A percentile compares a stretch with the other conserved stretches of the same genome.
phyloP scores from a whole-genome alignment of 2,329 filamentous ascomycete genomes.

The Colletotrichum orbiculare region DNA sequence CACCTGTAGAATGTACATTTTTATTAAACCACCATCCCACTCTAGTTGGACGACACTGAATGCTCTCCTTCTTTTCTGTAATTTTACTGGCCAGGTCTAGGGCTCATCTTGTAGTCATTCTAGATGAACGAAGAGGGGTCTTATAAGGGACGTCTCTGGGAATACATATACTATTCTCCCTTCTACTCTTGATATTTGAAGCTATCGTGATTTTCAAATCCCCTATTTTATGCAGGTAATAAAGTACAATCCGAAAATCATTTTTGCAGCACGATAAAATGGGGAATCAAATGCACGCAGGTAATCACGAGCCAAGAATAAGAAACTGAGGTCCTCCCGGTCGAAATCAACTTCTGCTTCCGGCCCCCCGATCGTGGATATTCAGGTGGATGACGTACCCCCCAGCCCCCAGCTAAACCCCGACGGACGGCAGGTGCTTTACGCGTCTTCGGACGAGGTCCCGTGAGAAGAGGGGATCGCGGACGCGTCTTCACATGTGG shows the following conservation, averaged over 20 bases:
- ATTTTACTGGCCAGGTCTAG: constrained; percentile 9
- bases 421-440: constrained; percentile 14
- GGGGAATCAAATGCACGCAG: too few species aligned
- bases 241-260: too few species aligned
- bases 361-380: neutral
- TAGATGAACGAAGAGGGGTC: too few species aligned
- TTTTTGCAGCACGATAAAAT: too few species aligned
- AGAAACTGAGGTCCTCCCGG: neutral
- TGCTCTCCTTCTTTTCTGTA: constrained; percentile 19
- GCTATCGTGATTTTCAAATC: too few species aligned
- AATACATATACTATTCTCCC: too few species aligned
- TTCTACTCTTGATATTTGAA: too few species aligned
- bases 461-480: too few species aligned
- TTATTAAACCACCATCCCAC: neutral
- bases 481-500: constrained; percentile 32
- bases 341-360: neutral
- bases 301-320: neutral
- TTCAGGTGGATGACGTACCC: constrained; percentile 25
- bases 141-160: too few species aligned
- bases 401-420: too few species aligned
- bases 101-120: neutral
- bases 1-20: constrained; percentile 33
- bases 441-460: constrained; percentile 13
- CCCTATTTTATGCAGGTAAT: too few species aligned
- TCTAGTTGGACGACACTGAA: constrained; percentile 1